A percentile compares a stretch with the other conserved stretches of the same genome.
Conservation (phyloP, 2,329 filamentous ascomycete species). For the Cytospora piceicola region DNA sequence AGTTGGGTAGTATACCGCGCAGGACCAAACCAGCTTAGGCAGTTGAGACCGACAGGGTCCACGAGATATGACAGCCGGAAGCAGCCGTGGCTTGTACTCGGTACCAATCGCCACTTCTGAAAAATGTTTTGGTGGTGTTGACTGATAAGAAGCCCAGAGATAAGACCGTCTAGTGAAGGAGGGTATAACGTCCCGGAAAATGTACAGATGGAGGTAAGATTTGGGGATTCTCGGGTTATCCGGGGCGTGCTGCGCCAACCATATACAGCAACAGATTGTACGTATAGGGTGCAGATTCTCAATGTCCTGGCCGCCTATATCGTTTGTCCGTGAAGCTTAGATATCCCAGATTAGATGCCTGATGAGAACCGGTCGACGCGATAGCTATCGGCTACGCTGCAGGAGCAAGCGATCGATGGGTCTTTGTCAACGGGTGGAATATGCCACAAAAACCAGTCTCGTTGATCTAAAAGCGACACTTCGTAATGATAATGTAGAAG, state of each 20-base stretch:
- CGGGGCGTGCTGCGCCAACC: slow-evolving; percentile 9
- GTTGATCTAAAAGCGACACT: slow-evolving; percentile 15
- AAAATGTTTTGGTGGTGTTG: slow-evolving; percentile 17
- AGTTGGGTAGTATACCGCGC: slow-evolving; percentile 24
- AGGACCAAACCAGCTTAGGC: slow-evolving; percentile 28
- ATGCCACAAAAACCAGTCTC: background rate
- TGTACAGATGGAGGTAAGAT: slow-evolving; percentile 20
- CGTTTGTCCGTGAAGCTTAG: background rate
- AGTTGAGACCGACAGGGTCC: slow-evolving; percentile 25
- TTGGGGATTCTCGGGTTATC: slow-evolving; percentile 4
- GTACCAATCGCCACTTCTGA: slow-evolving; percentile 7
- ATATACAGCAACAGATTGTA: slow-evolving; percentile 12
- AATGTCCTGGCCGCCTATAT: slow-evolving; percentile 3
- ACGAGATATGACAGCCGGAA: slow-evolving; percentile 28
- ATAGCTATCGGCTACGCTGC: slow-evolving; percentile 9
- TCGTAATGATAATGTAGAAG: slow-evolving; percentile 1
- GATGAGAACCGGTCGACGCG: background rate
- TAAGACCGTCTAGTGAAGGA: slow-evolving; percentile 12
- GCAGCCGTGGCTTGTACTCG: slow-evolving; percentile 16
- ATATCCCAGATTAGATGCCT: background rate
- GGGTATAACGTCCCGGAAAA: slow-evolving; percentile 7
- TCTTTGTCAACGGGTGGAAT: slow-evolving; percentile 22
- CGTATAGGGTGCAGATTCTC: slow-evolving; percentile 8
- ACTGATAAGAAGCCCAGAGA: slow-evolving; percentile 26
- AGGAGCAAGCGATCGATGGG: slow-evolving; percentile 5